Evolutionary conservation across 208 protist genomes (phyloP).

Genomic region (Crithidia acanthocephali): DNA sequence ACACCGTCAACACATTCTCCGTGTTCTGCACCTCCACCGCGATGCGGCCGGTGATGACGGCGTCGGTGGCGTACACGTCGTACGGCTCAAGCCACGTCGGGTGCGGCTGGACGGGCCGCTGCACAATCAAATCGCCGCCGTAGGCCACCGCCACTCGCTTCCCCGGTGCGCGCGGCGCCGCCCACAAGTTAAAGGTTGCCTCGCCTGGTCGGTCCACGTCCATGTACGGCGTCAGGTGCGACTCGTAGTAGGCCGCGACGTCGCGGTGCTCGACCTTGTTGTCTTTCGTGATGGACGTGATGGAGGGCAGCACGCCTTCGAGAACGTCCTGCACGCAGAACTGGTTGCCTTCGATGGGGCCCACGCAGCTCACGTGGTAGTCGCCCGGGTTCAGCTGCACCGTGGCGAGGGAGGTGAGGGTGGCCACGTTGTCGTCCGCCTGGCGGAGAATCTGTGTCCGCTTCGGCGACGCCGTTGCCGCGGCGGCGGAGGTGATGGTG

Average conservation of each 20-base stretch:
- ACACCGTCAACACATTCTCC: slow-evolving; percentile 67
- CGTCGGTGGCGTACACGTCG: slow-evolving; percentile 35
- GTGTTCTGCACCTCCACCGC: slow-evolving; percentile 60
- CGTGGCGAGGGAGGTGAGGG: slow-evolving; percentile 40
- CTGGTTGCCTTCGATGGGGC: slow-evolving; percentile 58
- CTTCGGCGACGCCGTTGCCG: not conserved
- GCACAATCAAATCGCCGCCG: slow-evolving; percentile 41
- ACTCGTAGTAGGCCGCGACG: slow-evolving; percentile 61
- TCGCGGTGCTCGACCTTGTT: slow-evolving; percentile 42
- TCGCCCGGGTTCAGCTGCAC: slow-evolving; percentile 73
- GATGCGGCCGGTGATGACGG: slow-evolving; percentile 76
- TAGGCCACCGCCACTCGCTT: slow-evolving; percentile 45
- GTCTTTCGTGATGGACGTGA: slow-evolving; percentile 38
- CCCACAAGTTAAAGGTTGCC: slow-evolving; percentile 80
- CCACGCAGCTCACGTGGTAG: slow-evolving; percentile 82
- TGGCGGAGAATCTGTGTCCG: slow-evolving; percentile 5
- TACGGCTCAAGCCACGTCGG: slow-evolving; percentile 30
- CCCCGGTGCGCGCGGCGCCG: slow-evolving; percentile 41
- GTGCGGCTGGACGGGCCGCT: slow-evolving; percentile 33
- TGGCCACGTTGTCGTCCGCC: slow-evolving; percentile 34
- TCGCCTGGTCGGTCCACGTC: slow-evolving; percentile 66
- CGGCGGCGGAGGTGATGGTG: not conserved
- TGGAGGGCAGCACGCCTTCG: slow-evolving; percentile 56
- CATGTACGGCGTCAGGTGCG: slow-evolving; percentile 60
- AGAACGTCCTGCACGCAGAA: slow-evolving; percentile 67